Evolutionary conservation across 768 basidiomycete genomes (phyloP).

Genomic region (Suillus clintonianus): DNA sequence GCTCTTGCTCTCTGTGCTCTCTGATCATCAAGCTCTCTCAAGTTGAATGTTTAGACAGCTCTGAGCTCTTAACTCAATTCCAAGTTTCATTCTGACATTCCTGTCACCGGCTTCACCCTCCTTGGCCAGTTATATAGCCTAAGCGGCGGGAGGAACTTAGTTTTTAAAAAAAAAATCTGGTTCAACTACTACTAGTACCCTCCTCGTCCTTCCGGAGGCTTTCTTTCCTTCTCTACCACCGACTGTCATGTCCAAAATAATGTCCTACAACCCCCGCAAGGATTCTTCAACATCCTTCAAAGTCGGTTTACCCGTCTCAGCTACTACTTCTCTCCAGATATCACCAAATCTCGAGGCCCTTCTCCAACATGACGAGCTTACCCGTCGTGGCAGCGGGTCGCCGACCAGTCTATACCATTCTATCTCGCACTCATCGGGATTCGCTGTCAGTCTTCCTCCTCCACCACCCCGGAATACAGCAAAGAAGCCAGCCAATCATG

Average conservation of each 20-base stretch:
- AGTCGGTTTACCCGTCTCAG: constrained; percentile 1
- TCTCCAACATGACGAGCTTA: constrained; percentile 56
- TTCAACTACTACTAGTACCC: no score
- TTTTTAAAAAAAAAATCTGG: not conserved
- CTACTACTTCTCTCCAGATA: constrained; percentile 42
- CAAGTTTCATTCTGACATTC: constrained; percentile 1
- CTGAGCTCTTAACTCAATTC: not conserved
- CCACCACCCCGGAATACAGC: constrained; percentile 33
- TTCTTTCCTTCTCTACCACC: not conserved
- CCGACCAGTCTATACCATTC: constrained; percentile 17
- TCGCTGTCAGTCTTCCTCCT: constrained; percentile 30
- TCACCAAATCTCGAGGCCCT: constrained; percentile 63
- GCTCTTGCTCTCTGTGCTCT: not conserved
- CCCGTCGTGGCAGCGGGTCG: constrained; percentile 33
- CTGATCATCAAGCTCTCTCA: not conserved
- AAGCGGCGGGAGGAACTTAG: not conserved
- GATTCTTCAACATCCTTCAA: not conserved
- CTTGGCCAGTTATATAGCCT: not conserved
- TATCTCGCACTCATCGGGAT: constrained; percentile 15
- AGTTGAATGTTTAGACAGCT: not conserved
- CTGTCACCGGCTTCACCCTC: not conserved
- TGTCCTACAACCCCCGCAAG: not conserved
- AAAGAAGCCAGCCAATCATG: constrained; percentile 16
- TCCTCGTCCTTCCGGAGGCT: not conserved
- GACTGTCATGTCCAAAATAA: not conserved